Conservation (phyloP, 495 filamentous ascomycete genomes). For the Penicillium verhagenii region DNA sequence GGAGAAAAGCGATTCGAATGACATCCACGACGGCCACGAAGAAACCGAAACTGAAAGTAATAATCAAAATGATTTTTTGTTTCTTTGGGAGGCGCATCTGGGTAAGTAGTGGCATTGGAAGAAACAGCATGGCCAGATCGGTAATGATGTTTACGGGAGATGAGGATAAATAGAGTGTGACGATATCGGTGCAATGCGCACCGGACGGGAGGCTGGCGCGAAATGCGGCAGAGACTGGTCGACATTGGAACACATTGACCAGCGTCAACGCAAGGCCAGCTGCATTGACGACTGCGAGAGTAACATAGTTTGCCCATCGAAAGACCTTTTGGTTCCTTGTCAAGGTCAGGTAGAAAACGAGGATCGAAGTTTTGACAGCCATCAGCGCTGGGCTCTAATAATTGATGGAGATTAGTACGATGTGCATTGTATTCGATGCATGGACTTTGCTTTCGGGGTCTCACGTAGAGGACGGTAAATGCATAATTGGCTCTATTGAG, state of each 20-base stretch:
- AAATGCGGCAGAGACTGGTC: conserved; percentile 66
- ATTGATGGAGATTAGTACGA: not conserved
- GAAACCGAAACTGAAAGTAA: conserved; percentile 79
- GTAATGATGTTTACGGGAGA: conserved; percentile 82
- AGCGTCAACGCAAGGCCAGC: conserved; percentile 78
- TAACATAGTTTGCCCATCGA: conserved; percentile 66
- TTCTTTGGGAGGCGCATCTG: conserved; percentile 77
- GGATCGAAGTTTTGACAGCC: conserved; percentile 81
- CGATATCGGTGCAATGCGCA: conserved; percentile 66
- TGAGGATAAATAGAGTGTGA: conserved; percentile 80
- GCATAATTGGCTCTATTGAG: conserved; percentile 73
- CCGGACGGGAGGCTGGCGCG: conserved; percentile 38
- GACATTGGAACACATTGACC: conserved; percentile 86
- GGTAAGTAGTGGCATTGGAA: conserved; percentile 87
- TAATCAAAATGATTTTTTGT: conserved; percentile 79
- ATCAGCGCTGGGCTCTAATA: conserved; percentile 78
- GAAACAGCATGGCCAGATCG: conserved; percentile 76
- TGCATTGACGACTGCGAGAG: conserved; percentile 69
- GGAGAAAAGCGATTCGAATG: conserved; percentile 83
- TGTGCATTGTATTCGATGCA: not conserved
- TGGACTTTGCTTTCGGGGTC: conserved; percentile 32
- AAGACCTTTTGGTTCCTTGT: conserved; percentile 73
- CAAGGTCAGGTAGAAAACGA: conserved; percentile 81
- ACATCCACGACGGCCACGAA: conserved; percentile 90
- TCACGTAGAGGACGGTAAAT: conserved; percentile 80